A percentile compares a stretch with the other conserved stretches of the same genome.
Evolutionary conservation across 1,284 basidiomycete species (phyloP).

Genomic region (Papiliotrema laurentii): DNA sequence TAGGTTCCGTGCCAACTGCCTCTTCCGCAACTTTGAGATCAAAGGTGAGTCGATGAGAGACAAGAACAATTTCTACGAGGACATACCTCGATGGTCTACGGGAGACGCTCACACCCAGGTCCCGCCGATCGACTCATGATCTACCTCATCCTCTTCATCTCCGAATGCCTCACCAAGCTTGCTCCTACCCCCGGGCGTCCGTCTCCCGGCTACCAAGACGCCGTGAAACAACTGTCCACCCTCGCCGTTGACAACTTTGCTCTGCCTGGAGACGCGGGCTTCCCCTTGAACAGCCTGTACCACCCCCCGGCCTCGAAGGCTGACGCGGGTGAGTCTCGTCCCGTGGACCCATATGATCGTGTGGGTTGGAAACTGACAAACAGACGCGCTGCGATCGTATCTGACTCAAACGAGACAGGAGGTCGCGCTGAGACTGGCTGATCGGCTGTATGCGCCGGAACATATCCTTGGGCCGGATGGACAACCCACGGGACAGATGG

Average conservation of each 20-base stretch:
- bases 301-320: slow-evolving; percentile 68
- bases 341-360: too few relatives aligned
- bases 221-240: slow-evolving; percentile 80
- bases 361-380: slow-evolving; percentile 1
- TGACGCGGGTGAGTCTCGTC: slow-evolving; percentile 70
- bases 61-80: too few relatives aligned
- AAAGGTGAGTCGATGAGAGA: slow-evolving; percentile 56
- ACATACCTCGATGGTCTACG: neutral
- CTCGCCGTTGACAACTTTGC: slow-evolving; percentile 88
- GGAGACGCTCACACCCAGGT: slow-evolving; percentile 44
- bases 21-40: slow-evolving; percentile 99
- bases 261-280: slow-evolving; percentile 93
- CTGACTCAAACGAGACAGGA: slow-evolving; percentile 91
- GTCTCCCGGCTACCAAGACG: slow-evolving; percentile 72
- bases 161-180: slow-evolving; percentile 91
- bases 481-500: slow-evolving; percentile 55
- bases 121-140: slow-evolving; percentile 94
- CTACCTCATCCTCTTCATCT: slow-evolving; percentile 96
- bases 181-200: slow-evolving; percentile 52
- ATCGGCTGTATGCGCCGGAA: slow-evolving; percentile 66
- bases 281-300: slow-evolving; percentile 90
- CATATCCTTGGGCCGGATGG: slow-evolving; percentile 42
- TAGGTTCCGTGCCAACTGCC: slow-evolving; percentile 91
- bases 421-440: slow-evolving; percentile 76
- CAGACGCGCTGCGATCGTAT: slow-evolving; percentile 69